Conservation (phyloP, 306 rosid genomes). For the Glycine soja region DNA sequence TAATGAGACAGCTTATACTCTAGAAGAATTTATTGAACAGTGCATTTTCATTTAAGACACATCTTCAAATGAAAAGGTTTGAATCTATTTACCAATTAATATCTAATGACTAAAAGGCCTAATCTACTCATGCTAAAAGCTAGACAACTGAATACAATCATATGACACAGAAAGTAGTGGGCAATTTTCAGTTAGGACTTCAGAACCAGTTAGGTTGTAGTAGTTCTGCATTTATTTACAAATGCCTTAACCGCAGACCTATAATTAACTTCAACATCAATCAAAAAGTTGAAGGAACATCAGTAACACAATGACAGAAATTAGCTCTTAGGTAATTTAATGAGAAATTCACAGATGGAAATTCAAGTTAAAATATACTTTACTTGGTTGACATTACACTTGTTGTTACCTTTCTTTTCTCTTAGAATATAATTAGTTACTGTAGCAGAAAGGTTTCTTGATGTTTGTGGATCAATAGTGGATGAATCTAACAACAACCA, state of each 20-base stretch:
- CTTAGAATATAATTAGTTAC: slow-evolving; percentile 69
- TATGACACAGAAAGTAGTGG: background rate
- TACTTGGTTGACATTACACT: slow-evolving; percentile 33
- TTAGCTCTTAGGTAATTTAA: background rate
- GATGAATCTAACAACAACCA: slow-evolving; percentile 92
- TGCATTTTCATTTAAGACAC: background rate
- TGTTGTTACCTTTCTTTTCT: slow-evolving; percentile 68
- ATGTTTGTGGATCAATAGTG: slow-evolving; percentile 89
- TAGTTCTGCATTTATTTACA: background rate
- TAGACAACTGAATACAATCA: background rate
- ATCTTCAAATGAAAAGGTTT: slow-evolving; percentile 14
- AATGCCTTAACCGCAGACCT: slow-evolving; percentile 32
- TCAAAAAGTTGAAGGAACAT: background rate
- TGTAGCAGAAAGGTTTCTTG: slow-evolving; percentile 73
- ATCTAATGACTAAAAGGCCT: slow-evolving; percentile 1
- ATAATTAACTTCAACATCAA: slow-evolving; percentile 10
- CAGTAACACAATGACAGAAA: slow-evolving; percentile 3
- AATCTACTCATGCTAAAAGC: background rate
- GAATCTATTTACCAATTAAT: background rate
- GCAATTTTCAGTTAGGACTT: slow-evolving; percentile 53
- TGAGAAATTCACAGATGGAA: background rate
- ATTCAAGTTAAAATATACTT: slow-evolving; percentile 31
- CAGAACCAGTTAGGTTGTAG: slow-evolving; percentile 48
- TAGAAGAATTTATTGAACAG: background rate
- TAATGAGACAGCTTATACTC: background rate